Evolutionary conservation across 768 basidiomycete species (phyloP).

Genomic region (Neoboletus brunneissimus): DNA sequence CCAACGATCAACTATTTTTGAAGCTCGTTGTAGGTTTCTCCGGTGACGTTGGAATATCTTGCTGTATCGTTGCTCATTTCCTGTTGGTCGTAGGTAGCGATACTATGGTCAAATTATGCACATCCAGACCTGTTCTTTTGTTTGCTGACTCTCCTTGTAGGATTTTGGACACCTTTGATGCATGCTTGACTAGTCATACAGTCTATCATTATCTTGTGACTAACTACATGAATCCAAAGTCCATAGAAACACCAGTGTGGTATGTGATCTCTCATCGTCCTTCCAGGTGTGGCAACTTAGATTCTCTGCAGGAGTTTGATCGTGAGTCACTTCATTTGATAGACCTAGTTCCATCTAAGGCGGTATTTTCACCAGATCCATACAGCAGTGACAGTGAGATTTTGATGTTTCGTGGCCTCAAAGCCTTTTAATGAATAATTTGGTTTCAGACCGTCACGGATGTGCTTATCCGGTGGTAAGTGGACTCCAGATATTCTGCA

Average conservation of each 20-base stretch:
- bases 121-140: background rate
- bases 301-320: conserved; percentile 44
- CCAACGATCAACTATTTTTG: conserved; percentile 33
- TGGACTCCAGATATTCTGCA: background rate
- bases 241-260: conserved; percentile 49
- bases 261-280: background rate
- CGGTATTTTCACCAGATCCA: conserved; percentile 40
- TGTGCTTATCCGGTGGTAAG: conserved; percentile 45
- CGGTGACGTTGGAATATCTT: background rate
- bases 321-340: conserved; percentile 33
- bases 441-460: conserved; percentile 43
- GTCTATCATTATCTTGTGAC: conserved; percentile 57
- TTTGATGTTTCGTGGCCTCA: background rate
- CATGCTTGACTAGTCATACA: conserved; percentile 49
- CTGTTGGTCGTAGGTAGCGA: conserved; percentile 33
- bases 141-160: conserved; percentile 3
- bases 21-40: conserved; percentile 39
- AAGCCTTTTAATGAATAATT: background rate
- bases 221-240: conserved; percentile 49
- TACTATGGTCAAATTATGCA: conserved; percentile 10
- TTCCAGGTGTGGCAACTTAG: background rate
- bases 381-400: conserved; percentile 50
- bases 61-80: conserved; percentile 31
- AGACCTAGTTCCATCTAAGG: background rate
- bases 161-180: conserved; percentile 56